Evolutionary conservation across 495 filamentous ascomycete genomes (phyloP), one percentile per base, ranked within the genome.

Genomic region (Saxophila tyrrhenica): DNA sequence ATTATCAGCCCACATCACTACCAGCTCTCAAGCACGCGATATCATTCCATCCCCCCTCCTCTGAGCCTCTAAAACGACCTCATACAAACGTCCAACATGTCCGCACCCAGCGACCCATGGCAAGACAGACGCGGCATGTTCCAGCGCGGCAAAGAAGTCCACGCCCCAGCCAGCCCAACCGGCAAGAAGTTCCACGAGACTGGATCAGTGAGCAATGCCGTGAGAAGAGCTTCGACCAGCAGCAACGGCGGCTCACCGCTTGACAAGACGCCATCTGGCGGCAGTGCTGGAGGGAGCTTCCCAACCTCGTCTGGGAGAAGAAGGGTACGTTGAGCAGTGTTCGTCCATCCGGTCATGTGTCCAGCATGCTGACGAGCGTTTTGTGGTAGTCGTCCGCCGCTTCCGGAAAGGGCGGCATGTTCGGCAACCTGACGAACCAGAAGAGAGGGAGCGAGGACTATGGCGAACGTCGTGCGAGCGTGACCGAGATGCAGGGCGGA

Each of bases 381-480:
- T 32, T 50, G 3, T 17, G 10, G 25, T 25, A 51, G 49, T 41
- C 32, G n/a, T 51, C 49, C 29, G 49, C 49, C 7, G 38, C 16
- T 21, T 51, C 49, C 17, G 47, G 29, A 35, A 35, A 35, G 13
- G 47, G 13, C n/a, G 51, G 25, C 22, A 22, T 62, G 21, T 62
- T 62, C 51, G 39, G 20, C 41, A 62, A 58, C 43, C 44, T 62
- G 15, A 39, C 42, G 3, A 22, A 47, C 7, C 44, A 50, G 21
- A 62, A 62, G 51, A 56, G 59, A 11, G 59, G 59, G 16, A 58
- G 55, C 25, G 17, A 62, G 38, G 59, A 58, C 51, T 62, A 62
- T 35, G 51, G 50, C 20, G 59, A 57, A 8, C 59, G 59, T n/a
- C 50, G 59, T 9, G 32, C 45, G 2, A 62, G 59, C 24, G 45